Conservation (phyloP, 495 filamentous ascomycete species). For the Penicillium atrosanguineum region DNA sequence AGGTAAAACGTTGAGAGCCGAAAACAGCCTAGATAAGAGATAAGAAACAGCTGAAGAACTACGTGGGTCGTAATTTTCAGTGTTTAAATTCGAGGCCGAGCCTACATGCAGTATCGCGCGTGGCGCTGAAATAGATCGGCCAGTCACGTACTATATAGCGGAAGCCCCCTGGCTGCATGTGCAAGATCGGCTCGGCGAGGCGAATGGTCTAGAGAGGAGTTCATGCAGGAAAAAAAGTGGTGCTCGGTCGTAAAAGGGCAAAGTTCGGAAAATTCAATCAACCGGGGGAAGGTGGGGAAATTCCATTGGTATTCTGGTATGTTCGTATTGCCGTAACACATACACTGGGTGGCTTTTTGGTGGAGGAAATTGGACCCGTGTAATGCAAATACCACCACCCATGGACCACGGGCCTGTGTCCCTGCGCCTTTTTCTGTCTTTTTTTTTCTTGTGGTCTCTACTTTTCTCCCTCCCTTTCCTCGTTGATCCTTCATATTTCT, state of each 20-base stretch:
- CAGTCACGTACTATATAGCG: not conserved
- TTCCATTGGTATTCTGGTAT: not conserved
- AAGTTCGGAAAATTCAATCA: not conserved
- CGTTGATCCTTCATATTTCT: too few species aligned
- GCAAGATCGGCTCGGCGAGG: slow-evolving; percentile 3
- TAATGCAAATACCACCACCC: slow-evolving; percentile 2
- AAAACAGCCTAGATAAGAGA: slow-evolving; percentile 3
- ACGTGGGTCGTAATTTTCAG: slow-evolving; percentile 12
- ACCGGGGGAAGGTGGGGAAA: not conserved
- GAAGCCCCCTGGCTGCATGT: not conserved
- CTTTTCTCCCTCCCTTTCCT: not conserved
- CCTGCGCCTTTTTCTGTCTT: not conserved
- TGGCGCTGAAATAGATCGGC: not conserved
- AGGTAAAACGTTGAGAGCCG: slow-evolving; percentile 13
- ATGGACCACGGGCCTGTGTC: not conserved
- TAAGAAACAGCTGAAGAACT: slow-evolving; percentile 9
- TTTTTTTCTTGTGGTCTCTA: not conserved
- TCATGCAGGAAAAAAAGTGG: slow-evolving; percentile 8
- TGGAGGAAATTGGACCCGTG: not conserved
- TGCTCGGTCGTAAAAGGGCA: not conserved
- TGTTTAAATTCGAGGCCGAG: not conserved
- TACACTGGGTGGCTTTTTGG: too few species aligned
- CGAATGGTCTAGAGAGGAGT: slow-evolving; percentile 2
- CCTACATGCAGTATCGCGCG: not conserved
- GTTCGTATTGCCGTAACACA: not conserved